phyloP scores from a whole-genome alignment of 371 early-diverging fungal species.

The Phascolomyces articulosus region DNA sequence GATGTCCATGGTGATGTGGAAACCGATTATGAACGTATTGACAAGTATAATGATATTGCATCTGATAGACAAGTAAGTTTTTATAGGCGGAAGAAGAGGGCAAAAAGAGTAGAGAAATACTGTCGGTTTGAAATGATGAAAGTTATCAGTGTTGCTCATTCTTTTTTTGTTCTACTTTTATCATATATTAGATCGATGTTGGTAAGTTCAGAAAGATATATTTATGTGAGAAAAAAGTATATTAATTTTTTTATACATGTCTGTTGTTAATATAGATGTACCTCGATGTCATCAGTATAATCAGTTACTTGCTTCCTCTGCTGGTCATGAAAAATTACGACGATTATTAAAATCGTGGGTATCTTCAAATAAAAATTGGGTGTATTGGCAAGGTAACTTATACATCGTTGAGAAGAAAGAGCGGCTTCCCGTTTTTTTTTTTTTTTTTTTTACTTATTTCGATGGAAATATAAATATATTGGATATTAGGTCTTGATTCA shows the following conservation, averaged over 20 bases:
- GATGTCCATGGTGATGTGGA: conserved; percentile 67
- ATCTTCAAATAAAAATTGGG: conserved; percentile 59
- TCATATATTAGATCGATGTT: conserved; percentile 52
- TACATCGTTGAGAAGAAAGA: background rate
- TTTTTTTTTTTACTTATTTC: too few relatives aligned
- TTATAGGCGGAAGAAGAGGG: background rate
- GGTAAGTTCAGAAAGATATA: conserved; percentile 28
- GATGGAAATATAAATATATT: too few relatives aligned
- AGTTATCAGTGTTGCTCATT: too few relatives aligned
- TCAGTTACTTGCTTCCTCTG: conserved; percentile 68
- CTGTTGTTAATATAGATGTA: conserved; percentile 59
- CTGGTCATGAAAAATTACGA: conserved; percentile 74
- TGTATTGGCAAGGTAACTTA: conserved; percentile 84
- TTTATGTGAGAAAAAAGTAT: too few relatives aligned
- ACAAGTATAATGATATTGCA: conserved; percentile 58
- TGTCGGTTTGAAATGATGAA: too few relatives aligned
- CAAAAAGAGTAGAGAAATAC: background rate
- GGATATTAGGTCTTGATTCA: conserved; percentile 70
- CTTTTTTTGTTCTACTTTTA: background rate
- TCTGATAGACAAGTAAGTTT: conserved; percentile 60
- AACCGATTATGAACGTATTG: conserved; percentile 57
- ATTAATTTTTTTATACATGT: too few relatives aligned
- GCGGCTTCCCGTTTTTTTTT: too few relatives aligned
- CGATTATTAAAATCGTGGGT: conserved; percentile 76
- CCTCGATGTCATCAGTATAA: conserved; percentile 89